Evolutionary conservation across 768 basidiomycete genomes (phyloP).

Genomic region (Clavaria fumosa): DNA sequence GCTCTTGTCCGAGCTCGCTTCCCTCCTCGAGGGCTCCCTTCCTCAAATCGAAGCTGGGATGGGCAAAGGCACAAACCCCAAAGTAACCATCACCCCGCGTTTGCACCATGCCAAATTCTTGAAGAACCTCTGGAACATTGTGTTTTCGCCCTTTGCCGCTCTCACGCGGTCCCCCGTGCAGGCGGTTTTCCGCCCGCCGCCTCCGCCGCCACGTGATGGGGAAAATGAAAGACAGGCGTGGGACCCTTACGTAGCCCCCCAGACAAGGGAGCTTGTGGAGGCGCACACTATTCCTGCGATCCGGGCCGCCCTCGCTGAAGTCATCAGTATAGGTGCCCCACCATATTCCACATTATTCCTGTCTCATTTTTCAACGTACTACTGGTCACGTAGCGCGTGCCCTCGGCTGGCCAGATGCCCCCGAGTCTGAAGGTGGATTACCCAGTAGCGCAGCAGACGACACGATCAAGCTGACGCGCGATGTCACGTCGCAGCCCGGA

Average conservation of each 20-base stretch:
- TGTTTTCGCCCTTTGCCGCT: constrained; percentile 36
- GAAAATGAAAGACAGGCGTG: no score
- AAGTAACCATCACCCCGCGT: constrained; percentile 34
- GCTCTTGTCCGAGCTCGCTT: constrained; percentile 29
- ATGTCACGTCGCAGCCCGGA: constrained; percentile 26
- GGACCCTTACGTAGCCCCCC: constrained; percentile 23
- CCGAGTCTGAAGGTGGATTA: constrained; percentile 32
- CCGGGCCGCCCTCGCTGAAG: constrained; percentile 30
- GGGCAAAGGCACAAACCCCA: constrained; percentile 38
- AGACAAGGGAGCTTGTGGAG: constrained; percentile 26
- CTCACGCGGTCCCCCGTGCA: constrained; percentile 35
- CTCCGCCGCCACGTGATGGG: constrained; percentile 18
- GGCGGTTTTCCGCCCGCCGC: constrained; percentile 35
- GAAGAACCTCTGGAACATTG: constrained; percentile 54
- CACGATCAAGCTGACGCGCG: constrained; percentile 24
- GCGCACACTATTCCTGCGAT: constrained; percentile 32
- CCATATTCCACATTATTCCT: background rate
- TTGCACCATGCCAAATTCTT: constrained; percentile 47
- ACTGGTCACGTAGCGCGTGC: constrained; percentile 19
- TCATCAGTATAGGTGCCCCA: constrained; percentile 28
- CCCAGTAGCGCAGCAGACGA: constrained; percentile 27
- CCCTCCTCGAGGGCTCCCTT: constrained; percentile 25
- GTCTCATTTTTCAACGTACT: background rate
- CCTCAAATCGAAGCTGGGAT: no score
- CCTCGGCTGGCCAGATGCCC: constrained; percentile 31